These are phyloP conservation scores for Ceratocystis papillata DNA, from an alignment of 2,329 filamentous ascomycete species.

Conservation along the genomic window DNA sequence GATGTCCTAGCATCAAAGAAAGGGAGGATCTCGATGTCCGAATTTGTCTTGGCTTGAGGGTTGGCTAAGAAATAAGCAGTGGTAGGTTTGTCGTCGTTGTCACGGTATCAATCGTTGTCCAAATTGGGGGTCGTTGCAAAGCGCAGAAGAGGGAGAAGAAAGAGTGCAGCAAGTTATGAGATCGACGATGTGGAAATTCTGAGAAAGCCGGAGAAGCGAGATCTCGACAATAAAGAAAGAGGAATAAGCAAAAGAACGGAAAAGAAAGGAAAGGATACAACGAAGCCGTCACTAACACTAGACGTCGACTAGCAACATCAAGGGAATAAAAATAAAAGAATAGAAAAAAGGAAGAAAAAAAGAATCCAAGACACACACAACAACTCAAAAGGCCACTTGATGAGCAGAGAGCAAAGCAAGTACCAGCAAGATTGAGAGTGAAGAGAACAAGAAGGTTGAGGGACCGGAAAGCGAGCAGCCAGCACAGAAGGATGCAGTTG, in stretches of 20 bases:
- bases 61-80: too few species aligned
- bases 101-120: too few species aligned
- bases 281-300: background rate
- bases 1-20: background rate
- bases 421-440: background rate
- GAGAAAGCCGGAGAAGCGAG: background rate
- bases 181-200: background rate
- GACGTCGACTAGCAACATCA: constrained; percentile 14
- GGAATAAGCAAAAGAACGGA: background rate
- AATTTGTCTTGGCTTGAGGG: background rate
- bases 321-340: constrained; percentile 5
- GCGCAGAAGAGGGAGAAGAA: background rate
- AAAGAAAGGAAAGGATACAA: constrained; percentile 5
- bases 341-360: background rate
- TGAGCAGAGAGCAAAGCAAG: background rate
- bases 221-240: background rate
- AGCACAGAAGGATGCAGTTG: background rate
- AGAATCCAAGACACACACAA: background rate
- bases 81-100: too few species aligned
- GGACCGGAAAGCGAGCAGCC: background rate
- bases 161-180: background rate
- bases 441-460: background rate
- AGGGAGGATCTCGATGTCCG: background rate
- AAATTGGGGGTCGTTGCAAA: background rate
- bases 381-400: background rate